Percentiles rank a stretch among this genome's conserved stretches.
Evolutionary conservation across 176 grass and related monocot genomes (phyloP).

Genomic region (Paspalum notatum): DNA sequence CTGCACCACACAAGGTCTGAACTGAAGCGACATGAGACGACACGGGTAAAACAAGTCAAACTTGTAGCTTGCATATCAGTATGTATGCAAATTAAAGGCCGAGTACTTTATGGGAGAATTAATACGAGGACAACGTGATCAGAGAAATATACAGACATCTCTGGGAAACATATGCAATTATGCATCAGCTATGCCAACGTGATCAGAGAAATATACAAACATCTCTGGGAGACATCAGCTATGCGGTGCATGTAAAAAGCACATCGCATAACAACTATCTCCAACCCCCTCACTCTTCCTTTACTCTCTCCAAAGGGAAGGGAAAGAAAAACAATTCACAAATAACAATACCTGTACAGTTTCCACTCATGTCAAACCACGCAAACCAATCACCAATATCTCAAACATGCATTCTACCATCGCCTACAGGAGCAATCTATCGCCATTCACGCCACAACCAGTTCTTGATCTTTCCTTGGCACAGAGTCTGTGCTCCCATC

Average conservation of each 20-base stretch:
- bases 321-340: background rate
- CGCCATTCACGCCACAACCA: background rate
- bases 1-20: background rate
- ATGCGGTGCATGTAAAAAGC: constrained; percentile 49
- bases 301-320: constrained; percentile 16
- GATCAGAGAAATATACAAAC: constrained; percentile 39
- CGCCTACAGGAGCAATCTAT: constrained; percentile 23
- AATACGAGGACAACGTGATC: constrained; percentile 4
- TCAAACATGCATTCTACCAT: constrained; percentile 20
- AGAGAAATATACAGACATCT: constrained; percentile 39
- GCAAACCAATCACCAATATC: constrained; percentile 36
- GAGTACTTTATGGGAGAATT: background rate
- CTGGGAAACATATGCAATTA: background rate
- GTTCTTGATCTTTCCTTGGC: constrained; percentile 31
- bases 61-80: background rate
- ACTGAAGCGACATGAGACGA: background rate
- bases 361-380: constrained; percentile 46
- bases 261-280: constrained; percentile 41
- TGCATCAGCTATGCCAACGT: constrained; percentile 20
- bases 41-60: background rate
- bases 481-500: constrained; percentile 45
- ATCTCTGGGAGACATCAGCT: constrained; percentile 19
- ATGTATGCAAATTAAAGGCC: background rate
- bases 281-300: constrained; percentile 13
- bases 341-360: constrained; percentile 43